A percentile compares a stretch with the other conserved stretches of the same genome.
phyloP scores from a whole-genome alignment of 306 rosid genomes.

The Vachellia collinsii region DNA sequence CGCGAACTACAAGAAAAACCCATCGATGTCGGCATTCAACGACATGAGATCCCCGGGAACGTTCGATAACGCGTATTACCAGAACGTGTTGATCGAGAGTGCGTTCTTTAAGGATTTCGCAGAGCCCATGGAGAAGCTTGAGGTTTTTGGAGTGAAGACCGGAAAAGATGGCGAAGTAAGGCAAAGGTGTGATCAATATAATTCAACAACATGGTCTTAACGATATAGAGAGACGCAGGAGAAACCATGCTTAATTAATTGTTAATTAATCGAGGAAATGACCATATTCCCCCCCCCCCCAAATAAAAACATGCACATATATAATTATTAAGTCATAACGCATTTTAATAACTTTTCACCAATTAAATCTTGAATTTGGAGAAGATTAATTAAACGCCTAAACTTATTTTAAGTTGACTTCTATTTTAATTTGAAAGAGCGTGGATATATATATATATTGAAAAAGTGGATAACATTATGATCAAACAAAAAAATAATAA shows the following conservation, averaged over 20 bases:
- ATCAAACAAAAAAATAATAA: too few relatives aligned
- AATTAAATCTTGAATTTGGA: too few relatives aligned
- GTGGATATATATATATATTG: too few relatives aligned
- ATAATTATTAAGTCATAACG: too few relatives aligned
- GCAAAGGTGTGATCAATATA: conserved; percentile 46
- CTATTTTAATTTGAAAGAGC: neutral
- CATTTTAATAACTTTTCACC: too few relatives aligned
- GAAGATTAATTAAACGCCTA: too few relatives aligned
- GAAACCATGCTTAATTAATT: too few relatives aligned
- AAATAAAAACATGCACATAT: too few relatives aligned
- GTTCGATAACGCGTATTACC: conserved; percentile 53
- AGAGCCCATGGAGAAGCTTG: conserved; percentile 48
- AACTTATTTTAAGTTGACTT: too few relatives aligned
- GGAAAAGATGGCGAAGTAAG: conserved; percentile 47
- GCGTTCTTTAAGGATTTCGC: conserved; percentile 52
- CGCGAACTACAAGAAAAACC: conserved; percentile 42
- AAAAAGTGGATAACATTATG: neutral
- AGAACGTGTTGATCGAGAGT: conserved; percentile 30
- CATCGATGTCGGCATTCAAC: conserved; percentile 53
- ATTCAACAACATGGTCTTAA: conserved; percentile 37
- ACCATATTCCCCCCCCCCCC: too few relatives aligned
- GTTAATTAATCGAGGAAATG: too few relatives aligned
- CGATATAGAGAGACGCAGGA: neutral
- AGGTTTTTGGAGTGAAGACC: conserved; percentile 39
- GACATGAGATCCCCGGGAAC: conserved; percentile 56